A percentile compares a stretch with the other conserved stretches of the same genome.
Evolutionary conservation across 2,329 filamentous ascomycete species (phyloP).

Genomic region (Ampelomyces quisqualis): DNA sequence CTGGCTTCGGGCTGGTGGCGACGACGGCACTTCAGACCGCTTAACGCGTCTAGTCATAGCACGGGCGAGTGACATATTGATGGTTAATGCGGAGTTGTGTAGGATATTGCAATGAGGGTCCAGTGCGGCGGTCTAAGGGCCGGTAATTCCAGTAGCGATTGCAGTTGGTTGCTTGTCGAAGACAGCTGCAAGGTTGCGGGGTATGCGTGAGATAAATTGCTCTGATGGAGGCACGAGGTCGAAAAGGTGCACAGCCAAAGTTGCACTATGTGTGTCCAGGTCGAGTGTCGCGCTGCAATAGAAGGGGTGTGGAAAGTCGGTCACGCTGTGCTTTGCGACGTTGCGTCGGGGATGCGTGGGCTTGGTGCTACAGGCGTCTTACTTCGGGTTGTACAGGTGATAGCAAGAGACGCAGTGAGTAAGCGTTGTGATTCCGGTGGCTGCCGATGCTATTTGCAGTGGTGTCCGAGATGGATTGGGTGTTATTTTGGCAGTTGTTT

Average conservation of each 20-base stretch:
- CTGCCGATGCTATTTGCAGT: slow-evolving; percentile 10
- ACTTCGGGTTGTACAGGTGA: slow-evolving; percentile 30
- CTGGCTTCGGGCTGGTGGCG: slow-evolving; percentile 42
- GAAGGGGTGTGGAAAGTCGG: slow-evolving; percentile 20
- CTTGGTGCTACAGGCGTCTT: slow-evolving; percentile 27
- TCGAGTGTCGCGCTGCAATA: slow-evolving; percentile 24
- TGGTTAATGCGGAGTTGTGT: slow-evolving; percentile 35
- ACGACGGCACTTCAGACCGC: slow-evolving; percentile 48
- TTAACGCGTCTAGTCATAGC: slow-evolving; percentile 71
- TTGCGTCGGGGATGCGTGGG: slow-evolving; percentile 28
- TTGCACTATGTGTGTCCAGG: slow-evolving; percentile 20
- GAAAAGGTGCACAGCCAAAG: slow-evolving; percentile 16
- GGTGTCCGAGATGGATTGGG: slow-evolving; percentile 4
- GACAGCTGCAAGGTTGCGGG: slow-evolving; percentile 34
- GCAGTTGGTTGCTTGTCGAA: slow-evolving; percentile 30
- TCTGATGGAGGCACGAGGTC: slow-evolving; percentile 23
- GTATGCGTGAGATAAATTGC: slow-evolving; percentile 42
- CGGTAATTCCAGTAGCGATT: slow-evolving; percentile 30
- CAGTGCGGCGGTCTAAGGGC: slow-evolving; percentile 30
- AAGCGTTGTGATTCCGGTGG: slow-evolving; percentile 14
- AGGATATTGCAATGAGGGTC: slow-evolving; percentile 27
- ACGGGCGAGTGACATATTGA: slow-evolving; percentile 62
- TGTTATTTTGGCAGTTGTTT: slow-evolving; percentile 9
- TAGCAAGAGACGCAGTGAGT: slow-evolving; percentile 23
- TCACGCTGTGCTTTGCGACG: slow-evolving; percentile 25